phyloP scores from a whole-genome alignment of 306 rosid species.

The Cyamopsis tetragonoloba region DNA sequence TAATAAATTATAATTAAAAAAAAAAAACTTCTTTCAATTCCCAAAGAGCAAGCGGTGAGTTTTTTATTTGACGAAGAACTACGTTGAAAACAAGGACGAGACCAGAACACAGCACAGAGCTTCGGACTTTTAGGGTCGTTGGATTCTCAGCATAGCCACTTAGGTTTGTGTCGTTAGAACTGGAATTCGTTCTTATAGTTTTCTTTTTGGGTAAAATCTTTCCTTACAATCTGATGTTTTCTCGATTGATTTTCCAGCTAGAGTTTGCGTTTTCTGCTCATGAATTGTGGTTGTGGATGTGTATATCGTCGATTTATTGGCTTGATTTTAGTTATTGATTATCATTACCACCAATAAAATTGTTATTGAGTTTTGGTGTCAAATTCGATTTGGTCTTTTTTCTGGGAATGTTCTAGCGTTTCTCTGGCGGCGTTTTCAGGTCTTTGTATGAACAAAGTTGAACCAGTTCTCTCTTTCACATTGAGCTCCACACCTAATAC shows the following conservation, averaged over 20 bases:
- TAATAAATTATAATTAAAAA: too few relatives aligned
- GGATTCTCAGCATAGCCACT: constrained; percentile 1
- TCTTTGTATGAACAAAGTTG: neutral
- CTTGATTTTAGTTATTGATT: neutral
- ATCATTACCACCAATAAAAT: neutral
- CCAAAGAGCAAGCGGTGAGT: neutral
- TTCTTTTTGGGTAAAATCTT: neutral
- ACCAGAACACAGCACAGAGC: neutral
- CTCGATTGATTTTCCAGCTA: neutral
- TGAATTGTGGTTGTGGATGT: neutral
- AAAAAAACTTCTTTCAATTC: too few relatives aligned
- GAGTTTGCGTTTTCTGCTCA: neutral
- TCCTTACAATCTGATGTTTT: neutral
- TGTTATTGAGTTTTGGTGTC: neutral
- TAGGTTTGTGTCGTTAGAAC: constrained; percentile 21
- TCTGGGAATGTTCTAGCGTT: neutral
- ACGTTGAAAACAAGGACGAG: neutral
- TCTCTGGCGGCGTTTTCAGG: neutral
- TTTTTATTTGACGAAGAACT: neutral
- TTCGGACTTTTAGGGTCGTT: neutral
- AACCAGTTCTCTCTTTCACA: constrained; percentile 27
- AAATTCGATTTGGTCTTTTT: neutral
- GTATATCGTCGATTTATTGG: neutral
- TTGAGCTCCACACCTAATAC: neutral
- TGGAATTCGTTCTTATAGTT: neutral